A percentile compares a stretch with the other conserved stretches of the same genome.
Evolutionary conservation across 2,329 filamentous ascomycete species (phyloP).

Genomic region (Alternaria panax): DNA sequence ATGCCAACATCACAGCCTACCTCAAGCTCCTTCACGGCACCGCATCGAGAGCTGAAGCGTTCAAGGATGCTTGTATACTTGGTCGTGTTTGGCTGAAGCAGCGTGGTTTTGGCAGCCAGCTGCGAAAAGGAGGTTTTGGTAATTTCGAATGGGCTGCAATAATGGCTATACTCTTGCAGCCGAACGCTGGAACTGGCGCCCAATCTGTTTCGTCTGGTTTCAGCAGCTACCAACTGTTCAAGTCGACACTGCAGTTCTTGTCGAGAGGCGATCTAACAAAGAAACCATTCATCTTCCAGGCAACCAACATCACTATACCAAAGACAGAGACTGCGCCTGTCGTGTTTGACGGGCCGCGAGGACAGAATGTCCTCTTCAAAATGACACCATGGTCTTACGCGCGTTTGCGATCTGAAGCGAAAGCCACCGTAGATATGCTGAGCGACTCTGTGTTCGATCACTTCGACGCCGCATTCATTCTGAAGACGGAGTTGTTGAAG

Average conservation of each 20-base stretch:
- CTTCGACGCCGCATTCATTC: conserved; percentile 85
- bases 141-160: conserved; percentile 90
- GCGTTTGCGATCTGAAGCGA: conserved; percentile 76
- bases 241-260: conserved; percentile 88
- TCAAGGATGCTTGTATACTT: conserved; percentile 83
- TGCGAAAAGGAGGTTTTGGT: conserved; percentile 85
- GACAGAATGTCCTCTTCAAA: conserved; percentile 86
- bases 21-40: conserved; percentile 77
- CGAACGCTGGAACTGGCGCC: conserved; percentile 75
- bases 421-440: conserved; percentile 75
- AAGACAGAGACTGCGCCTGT: conserved; percentile 65
- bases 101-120: conserved; percentile 74
- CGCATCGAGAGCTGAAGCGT: conserved; percentile 73
- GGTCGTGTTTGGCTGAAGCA: conserved; percentile 90
- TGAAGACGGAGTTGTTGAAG: conserved; percentile 60
- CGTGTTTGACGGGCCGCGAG: conserved; percentile 77
- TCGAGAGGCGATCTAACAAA: conserved; percentile 74
- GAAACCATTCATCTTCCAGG: conserved; percentile 66
- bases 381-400: conserved; percentile 86
- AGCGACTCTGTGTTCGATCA: conserved; percentile 77
- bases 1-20: conserved; percentile 76
- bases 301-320: conserved; percentile 39
- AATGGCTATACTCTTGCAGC: conserved; percentile 79
- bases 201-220: conserved; percentile 79
- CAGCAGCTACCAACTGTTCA: conserved; percentile 93